A percentile compares a stretch with the other conserved stretches of the same genome.
Evolutionary conservation across 2,329 filamentous ascomycete species (phyloP).

Genomic region (Cucurbitaria berberidis): DNA sequence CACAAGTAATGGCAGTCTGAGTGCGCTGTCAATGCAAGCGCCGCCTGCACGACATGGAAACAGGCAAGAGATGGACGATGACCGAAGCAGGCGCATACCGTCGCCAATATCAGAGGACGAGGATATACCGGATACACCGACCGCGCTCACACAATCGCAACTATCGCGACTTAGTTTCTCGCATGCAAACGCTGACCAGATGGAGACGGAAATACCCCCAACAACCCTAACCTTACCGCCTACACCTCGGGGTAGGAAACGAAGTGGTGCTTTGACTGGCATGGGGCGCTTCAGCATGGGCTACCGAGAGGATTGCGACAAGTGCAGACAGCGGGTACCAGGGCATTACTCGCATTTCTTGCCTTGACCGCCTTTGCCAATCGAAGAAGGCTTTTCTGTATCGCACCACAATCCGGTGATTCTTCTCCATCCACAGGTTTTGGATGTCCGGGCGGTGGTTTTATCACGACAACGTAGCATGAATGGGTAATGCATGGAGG

Average conservation of each 20-base stretch:
- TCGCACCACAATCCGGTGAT: too few species aligned
- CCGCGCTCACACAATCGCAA: conserved; percentile 46
- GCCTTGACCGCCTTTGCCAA: conserved; percentile 8
- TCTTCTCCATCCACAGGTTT: too few species aligned
- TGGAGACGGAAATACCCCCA: conserved; percentile 34
- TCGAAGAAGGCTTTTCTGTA: too few species aligned
- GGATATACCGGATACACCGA: conserved; percentile 45
- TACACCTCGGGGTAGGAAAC: conserved; percentile 43
- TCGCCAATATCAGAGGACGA: conserved; percentile 51
- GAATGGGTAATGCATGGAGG: too few species aligned
- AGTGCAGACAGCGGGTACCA: conserved; percentile 55
- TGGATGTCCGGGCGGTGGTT: too few species aligned
- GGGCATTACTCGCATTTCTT: conserved; percentile 59
- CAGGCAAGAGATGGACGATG: conserved; percentile 24
- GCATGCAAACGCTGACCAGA: conserved; percentile 34
- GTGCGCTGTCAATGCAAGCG: conserved; percentile 19
- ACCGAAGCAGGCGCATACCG: conserved; percentile 45
- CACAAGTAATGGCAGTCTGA: conserved; percentile 17
- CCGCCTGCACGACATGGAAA: conserved; percentile 28
- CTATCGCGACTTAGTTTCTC: conserved; percentile 48
- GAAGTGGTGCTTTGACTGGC: conserved; percentile 48
- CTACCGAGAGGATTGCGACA: conserved; percentile 58
- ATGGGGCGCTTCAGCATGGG: conserved; percentile 55
- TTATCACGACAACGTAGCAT: too few species aligned
- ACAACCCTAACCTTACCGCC: conserved; percentile 20